Evolutionary conservation across 2,329 filamentous ascomycete genomes (phyloP), one percentile per base, ranked within the genome.

Genomic region (Fusarium sp.): DNA sequence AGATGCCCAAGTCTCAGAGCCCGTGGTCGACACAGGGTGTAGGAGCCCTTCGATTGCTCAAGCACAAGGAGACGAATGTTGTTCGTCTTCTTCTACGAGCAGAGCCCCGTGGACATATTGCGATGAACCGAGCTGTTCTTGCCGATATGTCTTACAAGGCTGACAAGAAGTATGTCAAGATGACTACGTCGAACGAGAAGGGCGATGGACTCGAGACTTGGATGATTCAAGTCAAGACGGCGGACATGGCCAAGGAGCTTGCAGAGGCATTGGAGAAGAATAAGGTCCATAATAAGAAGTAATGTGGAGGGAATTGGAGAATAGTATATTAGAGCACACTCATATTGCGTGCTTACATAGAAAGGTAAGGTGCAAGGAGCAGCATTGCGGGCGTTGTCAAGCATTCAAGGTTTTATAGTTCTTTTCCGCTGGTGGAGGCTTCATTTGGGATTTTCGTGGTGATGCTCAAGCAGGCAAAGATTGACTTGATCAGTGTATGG

Each of bases 81-180:
- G 87, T 90, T 7, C 89, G 93, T 42, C 83, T 96, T 48, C 82
- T 97, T 23, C 82, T 95, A 68, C 89, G 93, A 53, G 89, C 89
- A n/a, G 92, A 94, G 70, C 92, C 93, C 1, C 87, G 90, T 69
- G 93, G 93, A 18, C 88, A 91, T 41, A 84, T 95, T 49, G 87
- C 92, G 6, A 83, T 97, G 75, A 97, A 97, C 81, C 88, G 91
- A 73, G 80, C 85, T 23, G 80, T 95, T 52, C 80, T 93, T 37
- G 83, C 88, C 4, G 83, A 86, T n/a, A 81, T 90, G 56, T 84
- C 84, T 8, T 95, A 94, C 82, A 88, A 87, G 75, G 82, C 85
- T 10, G 85, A 86, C 32, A 83, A 84, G 14, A 92, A 91, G 80
- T 90, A 88, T 64, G 82, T 92, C 64, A 89, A 87, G 77, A 73